Conservation (phyloP, 768 basidiomycete genomes). For the Kwoniella pini region DNA sequence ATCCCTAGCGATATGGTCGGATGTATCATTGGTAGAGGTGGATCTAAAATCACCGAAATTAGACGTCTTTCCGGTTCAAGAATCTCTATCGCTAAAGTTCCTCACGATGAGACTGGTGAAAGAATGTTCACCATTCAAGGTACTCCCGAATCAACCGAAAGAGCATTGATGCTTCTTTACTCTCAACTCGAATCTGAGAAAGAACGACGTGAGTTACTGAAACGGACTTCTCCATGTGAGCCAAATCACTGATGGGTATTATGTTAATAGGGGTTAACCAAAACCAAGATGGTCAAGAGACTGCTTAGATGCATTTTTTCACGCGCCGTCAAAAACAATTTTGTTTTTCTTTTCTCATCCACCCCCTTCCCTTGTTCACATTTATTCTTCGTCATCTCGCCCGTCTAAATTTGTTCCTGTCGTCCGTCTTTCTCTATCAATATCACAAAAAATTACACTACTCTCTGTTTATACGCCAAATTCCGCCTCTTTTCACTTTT, state of each 20-base stretch:
- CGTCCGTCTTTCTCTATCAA: slow-evolving; percentile 30
- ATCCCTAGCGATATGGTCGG: slow-evolving; percentile 99
- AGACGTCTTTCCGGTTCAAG: slow-evolving; percentile 95
- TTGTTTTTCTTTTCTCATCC: neutral
- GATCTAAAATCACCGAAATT: slow-evolving; percentile 98
- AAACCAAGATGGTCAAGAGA: slow-evolving; percentile 20
- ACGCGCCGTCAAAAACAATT: neutral
- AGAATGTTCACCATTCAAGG: slow-evolving; percentile 98
- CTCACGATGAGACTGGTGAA: slow-evolving; percentile 99
- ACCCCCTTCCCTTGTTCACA: slow-evolving; percentile 5
- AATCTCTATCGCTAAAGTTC: slow-evolving; percentile 97
- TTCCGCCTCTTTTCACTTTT: slow-evolving; percentile 7
- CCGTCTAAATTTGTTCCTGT: slow-evolving; percentile 22
- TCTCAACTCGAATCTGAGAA: slow-evolving; percentile 68
- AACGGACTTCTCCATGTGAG: neutral
- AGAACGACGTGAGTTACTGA: slow-evolving; percentile 67
- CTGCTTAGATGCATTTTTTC: slow-evolving; percentile 17
- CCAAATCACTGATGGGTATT: slow-evolving; percentile 1
- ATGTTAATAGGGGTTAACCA: slow-evolving; percentile 17
- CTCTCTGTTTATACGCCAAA: neutral
- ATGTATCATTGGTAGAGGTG: slow-evolving; percentile 72
- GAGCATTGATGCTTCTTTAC: slow-evolving; percentile 94
- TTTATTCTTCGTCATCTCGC: slow-evolving; percentile 20
- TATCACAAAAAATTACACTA: neutral
- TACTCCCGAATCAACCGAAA: slow-evolving; percentile 93